phyloP scores from a whole-genome alignment of 768 basidiomycete genomes.

The Suillus lakei region DNA sequence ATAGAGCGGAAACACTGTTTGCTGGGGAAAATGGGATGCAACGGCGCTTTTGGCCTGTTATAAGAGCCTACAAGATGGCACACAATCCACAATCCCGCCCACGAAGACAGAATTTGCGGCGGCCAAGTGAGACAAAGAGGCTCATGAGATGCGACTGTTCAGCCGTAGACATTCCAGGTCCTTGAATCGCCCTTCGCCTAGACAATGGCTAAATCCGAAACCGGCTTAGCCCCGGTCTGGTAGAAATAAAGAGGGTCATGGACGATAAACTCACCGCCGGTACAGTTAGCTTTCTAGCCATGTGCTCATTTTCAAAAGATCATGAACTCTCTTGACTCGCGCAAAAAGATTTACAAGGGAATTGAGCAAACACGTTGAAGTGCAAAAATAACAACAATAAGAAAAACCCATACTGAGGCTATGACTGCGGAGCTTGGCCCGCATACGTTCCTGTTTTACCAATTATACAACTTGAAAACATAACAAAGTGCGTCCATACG shows the following conservation, averaged over 20 bases:
- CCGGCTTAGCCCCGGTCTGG: constrained; percentile 37
- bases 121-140: constrained; percentile 7
- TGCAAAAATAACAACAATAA: constrained; percentile 32
- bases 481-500: constrained; percentile 22
- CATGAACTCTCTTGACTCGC: constrained; percentile 8
- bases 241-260: constrained; percentile 16
- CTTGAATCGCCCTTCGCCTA: constrained; percentile 20
- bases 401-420: constrained; percentile 13
- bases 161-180: constrained; percentile 21
- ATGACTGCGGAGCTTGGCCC: constrained; percentile 19
- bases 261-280: constrained; percentile 26
- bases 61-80: too few relatives aligned
- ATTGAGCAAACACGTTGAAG: constrained; percentile 8
- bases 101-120: constrained; percentile 18
- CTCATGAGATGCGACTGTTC: constrained; percentile 14
- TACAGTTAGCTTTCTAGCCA: constrained; percentile 21
- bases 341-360: constrained; percentile 20
- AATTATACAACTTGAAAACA: constrained; percentile 1
- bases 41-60: not conserved
- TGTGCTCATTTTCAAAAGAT: constrained; percentile 12
- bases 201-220: constrained; percentile 42
- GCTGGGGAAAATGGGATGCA: not conserved
- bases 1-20: not conserved
- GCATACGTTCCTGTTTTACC: constrained; percentile 1
- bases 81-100: not conserved